Conservation (phyloP, 768 basidiomycete genomes). For the Gymnopilus junonius region DNA sequence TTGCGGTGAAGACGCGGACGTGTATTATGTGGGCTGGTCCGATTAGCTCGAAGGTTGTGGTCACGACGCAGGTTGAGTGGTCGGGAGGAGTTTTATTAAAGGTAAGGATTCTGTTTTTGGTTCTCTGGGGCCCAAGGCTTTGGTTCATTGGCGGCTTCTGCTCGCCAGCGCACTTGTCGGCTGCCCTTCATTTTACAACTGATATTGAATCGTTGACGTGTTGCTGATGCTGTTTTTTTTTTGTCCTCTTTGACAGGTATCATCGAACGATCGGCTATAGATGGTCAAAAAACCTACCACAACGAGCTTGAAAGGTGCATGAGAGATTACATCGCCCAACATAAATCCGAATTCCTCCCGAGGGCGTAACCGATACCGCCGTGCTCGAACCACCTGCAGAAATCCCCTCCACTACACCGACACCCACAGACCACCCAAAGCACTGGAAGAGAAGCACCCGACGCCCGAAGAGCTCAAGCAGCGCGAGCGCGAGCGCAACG, state of each 20-base stretch:
- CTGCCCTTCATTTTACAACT: too few species aligned
- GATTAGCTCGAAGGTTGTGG: slow-evolving; percentile 76
- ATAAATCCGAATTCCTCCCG: slow-evolving; percentile 90
- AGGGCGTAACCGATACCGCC: slow-evolving; percentile 70
- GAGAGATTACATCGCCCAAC: slow-evolving; percentile 86
- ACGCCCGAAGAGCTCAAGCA: slow-evolving; percentile 50
- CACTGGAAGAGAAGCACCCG: slow-evolving; percentile 20
- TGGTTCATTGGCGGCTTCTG: background rate
- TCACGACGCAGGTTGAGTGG: slow-evolving; percentile 95
- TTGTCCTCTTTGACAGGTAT: slow-evolving; percentile 59
- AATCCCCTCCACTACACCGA: slow-evolving; percentile 7
- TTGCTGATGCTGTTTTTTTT: background rate
- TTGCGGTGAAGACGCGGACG: slow-evolving; percentile 91
- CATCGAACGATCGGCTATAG: slow-evolving; percentile 89
- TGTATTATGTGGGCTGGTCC: slow-evolving; percentile 94
- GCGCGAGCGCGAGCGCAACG: slow-evolving; percentile 71
- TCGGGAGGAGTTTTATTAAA: slow-evolving; percentile 96
- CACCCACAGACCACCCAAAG: slow-evolving; percentile 11
- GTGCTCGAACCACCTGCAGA: slow-evolving; percentile 14
- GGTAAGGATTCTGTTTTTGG: too few species aligned
- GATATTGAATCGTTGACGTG: too few species aligned
- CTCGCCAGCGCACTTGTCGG: too few species aligned
- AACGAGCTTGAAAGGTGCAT: slow-evolving; percentile 82
- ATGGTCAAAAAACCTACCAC: slow-evolving; percentile 91
- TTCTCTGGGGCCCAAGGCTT: background rate